Percentiles rank a stretch among this genome's conserved stretches.
These are phyloP conservation scores for Psilocybe sp. DNA, from an alignment of 768 basidiomycete species.

Conservation along the genomic window DNA sequence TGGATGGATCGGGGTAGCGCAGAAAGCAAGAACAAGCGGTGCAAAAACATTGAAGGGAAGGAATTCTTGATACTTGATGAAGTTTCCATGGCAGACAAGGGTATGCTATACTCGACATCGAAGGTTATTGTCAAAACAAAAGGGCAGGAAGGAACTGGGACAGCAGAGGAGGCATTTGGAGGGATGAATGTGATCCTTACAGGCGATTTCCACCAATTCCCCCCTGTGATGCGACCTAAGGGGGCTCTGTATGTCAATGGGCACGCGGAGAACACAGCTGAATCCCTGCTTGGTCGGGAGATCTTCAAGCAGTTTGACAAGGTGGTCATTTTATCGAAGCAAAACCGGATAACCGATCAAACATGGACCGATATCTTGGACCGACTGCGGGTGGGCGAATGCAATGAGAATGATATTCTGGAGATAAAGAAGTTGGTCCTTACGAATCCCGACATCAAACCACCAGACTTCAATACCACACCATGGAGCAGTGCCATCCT, in stretches of 20 bases:
- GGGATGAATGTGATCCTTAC: conserved; percentile 36
- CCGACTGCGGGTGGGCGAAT: conserved; percentile 23
- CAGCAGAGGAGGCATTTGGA: conserved; percentile 24
- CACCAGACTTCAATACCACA: conserved; percentile 22
- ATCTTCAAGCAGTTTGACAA: conserved; percentile 27
- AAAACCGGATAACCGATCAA: conserved; percentile 28
- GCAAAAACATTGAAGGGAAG: conserved; percentile 13
- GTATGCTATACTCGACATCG: conserved; percentile 14
- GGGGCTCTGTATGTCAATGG: conserved; percentile 19
- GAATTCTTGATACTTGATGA: conserved; percentile 37
- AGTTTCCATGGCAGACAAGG: conserved; percentile 33
- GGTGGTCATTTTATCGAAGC: conserved; percentile 34
- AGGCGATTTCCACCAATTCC: conserved; percentile 47
- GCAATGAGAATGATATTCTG: conserved; percentile 21
- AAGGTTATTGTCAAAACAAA: conserved; percentile 13
- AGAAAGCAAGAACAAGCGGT: conserved; percentile 3
- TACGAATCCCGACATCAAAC: conserved; percentile 5
- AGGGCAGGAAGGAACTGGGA: background rate
- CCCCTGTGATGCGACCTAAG: conserved; percentile 28
- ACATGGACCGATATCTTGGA: conserved; percentile 28
- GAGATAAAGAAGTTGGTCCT: conserved; percentile 21
- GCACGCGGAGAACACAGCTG: conserved; percentile 1
- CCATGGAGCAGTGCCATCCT: conserved; percentile 33
- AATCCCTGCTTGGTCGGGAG: conserved; percentile 14
- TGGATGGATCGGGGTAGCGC: no score